A percentile compares a stretch with the other conserved stretches of the same genome.
Conservation (phyloP, 2,329 filamentous ascomycete species). For the Epichloe sylvatica region DNA sequence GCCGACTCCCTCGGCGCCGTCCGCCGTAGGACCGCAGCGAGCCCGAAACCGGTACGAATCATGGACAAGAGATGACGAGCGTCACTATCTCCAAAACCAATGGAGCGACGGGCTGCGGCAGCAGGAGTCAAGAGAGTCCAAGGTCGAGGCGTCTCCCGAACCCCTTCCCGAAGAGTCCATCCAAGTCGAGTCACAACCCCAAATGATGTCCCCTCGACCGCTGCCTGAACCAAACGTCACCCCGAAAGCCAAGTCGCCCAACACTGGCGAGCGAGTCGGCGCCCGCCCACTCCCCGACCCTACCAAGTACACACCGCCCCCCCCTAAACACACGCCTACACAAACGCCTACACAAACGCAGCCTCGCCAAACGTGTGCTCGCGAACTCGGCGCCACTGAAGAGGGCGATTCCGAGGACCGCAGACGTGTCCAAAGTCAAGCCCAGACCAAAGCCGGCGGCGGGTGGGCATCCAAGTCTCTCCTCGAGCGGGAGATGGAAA, state of each 20-base stretch:
- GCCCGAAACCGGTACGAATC: conserved; percentile 41
- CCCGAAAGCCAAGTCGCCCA: conserved; percentile 22
- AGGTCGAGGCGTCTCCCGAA: conserved; percentile 10
- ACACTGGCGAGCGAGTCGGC: conserved; percentile 15
- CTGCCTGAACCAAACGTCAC: conserved; percentile 25
- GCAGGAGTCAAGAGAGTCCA: conserved; percentile 17
- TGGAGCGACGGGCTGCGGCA: conserved; percentile 27
- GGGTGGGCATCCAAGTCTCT: conserved; percentile 55
- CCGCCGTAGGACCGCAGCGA: conserved; percentile 5
- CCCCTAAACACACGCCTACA: neutral
- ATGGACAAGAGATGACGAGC: conserved; percentile 51
- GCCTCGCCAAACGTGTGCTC: conserved; percentile 37
- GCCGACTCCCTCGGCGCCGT: neutral
- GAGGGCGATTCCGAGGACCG: conserved; percentile 51
- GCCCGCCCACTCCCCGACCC: conserved; percentile 43
- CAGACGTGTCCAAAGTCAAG: conserved; percentile 42
- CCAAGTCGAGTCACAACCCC: neutral
- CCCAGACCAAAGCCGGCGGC: conserved; percentile 45
- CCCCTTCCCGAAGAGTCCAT: neutral
- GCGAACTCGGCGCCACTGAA: conserved; percentile 40
- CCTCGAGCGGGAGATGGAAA: conserved; percentile 68
- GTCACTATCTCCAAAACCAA: conserved; percentile 46
- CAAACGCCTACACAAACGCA: conserved; percentile 8
- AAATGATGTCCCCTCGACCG: conserved; percentile 19
- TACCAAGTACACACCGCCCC: conserved; percentile 17